Base-by-base conservation (phyloP, 768 basidiomycete species). In the Russula sp. region DNA sequence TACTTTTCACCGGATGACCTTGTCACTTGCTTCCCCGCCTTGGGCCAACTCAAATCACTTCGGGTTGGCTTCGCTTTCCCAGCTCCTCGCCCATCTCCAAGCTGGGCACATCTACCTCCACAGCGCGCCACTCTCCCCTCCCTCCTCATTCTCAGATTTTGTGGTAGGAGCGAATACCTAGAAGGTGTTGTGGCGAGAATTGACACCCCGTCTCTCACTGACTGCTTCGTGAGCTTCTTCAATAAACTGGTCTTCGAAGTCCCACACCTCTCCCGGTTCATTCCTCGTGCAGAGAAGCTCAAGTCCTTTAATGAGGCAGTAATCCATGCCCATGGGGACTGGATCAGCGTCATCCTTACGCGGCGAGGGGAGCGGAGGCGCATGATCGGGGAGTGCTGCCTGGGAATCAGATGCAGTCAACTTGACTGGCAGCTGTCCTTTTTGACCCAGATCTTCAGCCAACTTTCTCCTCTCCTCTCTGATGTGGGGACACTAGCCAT, bases 361-460 rank as follows among this genome's bases (percentile, higher is more conserved):
- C 36, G 32, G 13, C 7, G 22, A 25, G 42, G n/a, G 11, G 6
- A 34, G 10, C 29, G 29, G 8, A 20, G n/a, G n/a, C n/a, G n/a
- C n/a, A 5, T 7, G 9, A 41, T 10, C 8, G 41, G 18, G 5
- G 5, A n/a, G 3, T 43, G 3, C 22, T 59, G 20, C 35, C 7
- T 45, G 43, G 43, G 20, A 22, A 36, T 22, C 18, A 9, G 36
- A 11, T 55, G 59, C 60, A 25, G 5, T 20, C 38, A 25, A 20
- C 32, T 56, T 9, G 53, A 60, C n/a, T 49, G 53, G 60, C 53
- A 56, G 11, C 32, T 60, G 6, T 60, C 60, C 20, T 48, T 34
- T 5, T 11, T 35, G 14, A 39, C 60, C 32, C 39, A 60, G 22
- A 35, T 60, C 3, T 7, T 41, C 16, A 48, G 10, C 32, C 53